These are phyloP conservation scores for Panicum virgatum DNA, from an alignment of 202 grass and related monocot genomes.

Conservation along the genomic window DNA sequence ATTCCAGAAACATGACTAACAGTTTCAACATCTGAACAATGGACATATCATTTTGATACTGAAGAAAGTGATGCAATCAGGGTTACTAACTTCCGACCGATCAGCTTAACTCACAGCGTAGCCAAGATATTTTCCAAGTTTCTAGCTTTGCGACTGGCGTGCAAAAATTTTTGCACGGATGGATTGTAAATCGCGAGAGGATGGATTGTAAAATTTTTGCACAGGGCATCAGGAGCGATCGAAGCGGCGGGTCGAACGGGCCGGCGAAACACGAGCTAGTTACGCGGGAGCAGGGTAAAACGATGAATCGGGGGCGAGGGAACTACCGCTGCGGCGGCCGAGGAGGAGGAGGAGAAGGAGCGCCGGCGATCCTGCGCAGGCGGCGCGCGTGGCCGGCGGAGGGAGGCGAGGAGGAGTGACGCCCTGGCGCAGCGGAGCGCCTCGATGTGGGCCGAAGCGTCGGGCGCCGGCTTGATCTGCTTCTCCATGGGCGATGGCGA, in stretches of 20 bases:
- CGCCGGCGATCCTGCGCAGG: neutral
- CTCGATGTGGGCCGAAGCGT: constrained; percentile 16
- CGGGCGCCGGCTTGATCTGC: constrained; percentile 30
- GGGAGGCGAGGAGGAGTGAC: constrained; percentile 46
- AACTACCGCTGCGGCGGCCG: neutral
- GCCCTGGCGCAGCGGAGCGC: constrained; percentile 43
- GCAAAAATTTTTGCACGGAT: no score
- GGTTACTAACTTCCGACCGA: no score
- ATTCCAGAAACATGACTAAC: no score
- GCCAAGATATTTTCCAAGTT: no score
- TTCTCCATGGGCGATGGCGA: constrained; percentile 46
- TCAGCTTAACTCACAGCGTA: no score
- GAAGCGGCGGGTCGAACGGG: neutral
- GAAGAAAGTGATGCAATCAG: no score
- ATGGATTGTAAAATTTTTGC: no score
- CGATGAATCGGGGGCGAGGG: neutral
- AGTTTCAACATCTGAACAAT: no score
- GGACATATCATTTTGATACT: no score
- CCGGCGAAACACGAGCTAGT: neutral
- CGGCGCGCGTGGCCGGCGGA: constrained; percentile 27
- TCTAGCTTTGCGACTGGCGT: no score
- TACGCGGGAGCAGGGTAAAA: neutral
- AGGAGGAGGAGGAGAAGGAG: neutral
- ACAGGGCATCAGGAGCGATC: neutral
- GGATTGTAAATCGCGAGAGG: no score